Conservation (phyloP, 768 basidiomycete species). For the Boletus rubropictus region DNA sequence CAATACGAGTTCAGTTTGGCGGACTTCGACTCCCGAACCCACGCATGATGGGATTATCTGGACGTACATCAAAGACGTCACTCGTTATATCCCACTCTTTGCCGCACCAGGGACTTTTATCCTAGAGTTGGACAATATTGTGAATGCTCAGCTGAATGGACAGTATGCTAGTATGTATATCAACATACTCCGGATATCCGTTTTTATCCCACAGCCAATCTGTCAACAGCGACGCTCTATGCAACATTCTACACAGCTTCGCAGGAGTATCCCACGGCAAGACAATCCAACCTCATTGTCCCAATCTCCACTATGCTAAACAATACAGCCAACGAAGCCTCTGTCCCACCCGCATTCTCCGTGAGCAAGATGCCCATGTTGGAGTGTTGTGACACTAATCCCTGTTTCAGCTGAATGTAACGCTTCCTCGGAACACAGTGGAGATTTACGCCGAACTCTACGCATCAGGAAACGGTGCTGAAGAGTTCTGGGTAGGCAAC, state of each 20-base stretch:
- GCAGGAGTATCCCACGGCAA: slow-evolving; percentile 47
- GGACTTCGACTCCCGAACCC: slow-evolving; percentile 77
- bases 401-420: slow-evolving; percentile 51
- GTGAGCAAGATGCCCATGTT: slow-evolving; percentile 31
- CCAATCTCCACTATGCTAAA: slow-evolving; percentile 63
- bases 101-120: slow-evolving; percentile 62
- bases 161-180: slow-evolving; percentile 57
- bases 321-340: slow-evolving; percentile 63
- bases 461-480: slow-evolving; percentile 59
- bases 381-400: background rate
- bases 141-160: slow-evolving; percentile 53
- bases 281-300: slow-evolving; percentile 58
- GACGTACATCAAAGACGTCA: slow-evolving; percentile 74
- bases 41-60: slow-evolving; percentile 67
- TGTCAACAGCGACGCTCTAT: slow-evolving; percentile 50
- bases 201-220: background rate
- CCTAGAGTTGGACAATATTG: slow-evolving; percentile 65
- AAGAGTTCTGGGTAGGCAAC: slow-evolving; percentile 70
- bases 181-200: background rate
- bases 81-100: slow-evolving; percentile 67
- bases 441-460: slow-evolving; percentile 64
- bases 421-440: slow-evolving; percentile 63
- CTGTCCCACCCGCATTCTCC: slow-evolving; percentile 69
- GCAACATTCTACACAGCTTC: slow-evolving; percentile 72
- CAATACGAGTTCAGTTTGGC: slow-evolving; percentile 49